Evolutionary conservation across 768 basidiomycete genomes (phyloP).

Genomic region (Mycena haematopus): DNA sequence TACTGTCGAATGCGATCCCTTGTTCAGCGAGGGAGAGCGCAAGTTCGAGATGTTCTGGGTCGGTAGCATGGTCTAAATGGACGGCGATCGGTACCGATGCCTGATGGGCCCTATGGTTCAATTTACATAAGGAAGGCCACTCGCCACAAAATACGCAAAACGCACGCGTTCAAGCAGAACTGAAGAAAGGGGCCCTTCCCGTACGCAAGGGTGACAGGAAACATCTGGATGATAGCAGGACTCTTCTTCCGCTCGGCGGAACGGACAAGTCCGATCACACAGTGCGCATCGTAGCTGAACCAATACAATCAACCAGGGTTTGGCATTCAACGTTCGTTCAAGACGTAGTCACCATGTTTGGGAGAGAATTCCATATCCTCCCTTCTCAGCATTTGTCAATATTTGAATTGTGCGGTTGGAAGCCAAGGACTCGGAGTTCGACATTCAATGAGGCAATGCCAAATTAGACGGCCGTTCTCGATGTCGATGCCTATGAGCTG

Average conservation of each 20-base stretch:
- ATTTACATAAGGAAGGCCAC: not conserved
- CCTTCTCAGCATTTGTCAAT: conserved; percentile 46
- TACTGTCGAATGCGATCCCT: conserved; percentile 36
- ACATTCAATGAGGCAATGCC: not conserved
- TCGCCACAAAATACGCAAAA: not conserved
- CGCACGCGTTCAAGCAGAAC: conserved; percentile 51
- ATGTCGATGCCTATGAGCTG: no score
- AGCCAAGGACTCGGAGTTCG: conserved; percentile 23
- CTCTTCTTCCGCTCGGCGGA: conserved; percentile 53
- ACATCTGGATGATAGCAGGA: conserved; percentile 53
- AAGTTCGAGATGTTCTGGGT: conserved; percentile 52
- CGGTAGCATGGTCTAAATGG: conserved; percentile 56
- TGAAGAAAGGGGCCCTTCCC: conserved; percentile 52
- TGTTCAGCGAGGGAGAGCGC: conserved; percentile 51
- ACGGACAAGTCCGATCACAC: conserved; percentile 51
- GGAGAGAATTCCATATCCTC: conserved; percentile 51
- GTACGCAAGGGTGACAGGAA: conserved; percentile 53
- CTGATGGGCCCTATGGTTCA: conserved; percentile 44
- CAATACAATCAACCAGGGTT: not conserved
- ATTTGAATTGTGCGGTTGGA: conserved; percentile 50
- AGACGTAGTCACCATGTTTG: conserved; percentile 48
- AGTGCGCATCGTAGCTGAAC: conserved; percentile 51
- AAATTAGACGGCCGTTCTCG: not conserved
- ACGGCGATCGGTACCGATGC: conserved; percentile 56
- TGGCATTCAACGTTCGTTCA: not conserved